These are phyloP conservation scores for Dryas integrifolia DNA, from an alignment of 331 rosid genomes.

Conservation along the genomic window DNA sequence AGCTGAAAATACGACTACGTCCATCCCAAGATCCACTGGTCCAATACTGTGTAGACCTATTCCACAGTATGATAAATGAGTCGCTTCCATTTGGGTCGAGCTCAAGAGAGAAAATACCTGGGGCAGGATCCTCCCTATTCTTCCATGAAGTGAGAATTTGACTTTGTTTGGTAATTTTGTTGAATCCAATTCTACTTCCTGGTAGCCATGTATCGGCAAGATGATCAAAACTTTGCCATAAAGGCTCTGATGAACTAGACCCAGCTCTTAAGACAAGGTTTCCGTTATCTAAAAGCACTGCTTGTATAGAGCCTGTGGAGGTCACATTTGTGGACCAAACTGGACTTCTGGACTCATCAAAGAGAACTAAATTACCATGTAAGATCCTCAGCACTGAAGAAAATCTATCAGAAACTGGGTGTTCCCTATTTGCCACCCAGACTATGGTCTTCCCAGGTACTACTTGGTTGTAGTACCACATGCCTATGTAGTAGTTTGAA, in stretches of 20 bases:
- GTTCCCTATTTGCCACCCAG: conserved; percentile 42
- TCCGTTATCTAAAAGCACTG: conserved; percentile 27
- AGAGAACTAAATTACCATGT: conserved; percentile 29
- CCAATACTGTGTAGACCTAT: not conserved
- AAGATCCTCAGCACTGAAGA: conserved; percentile 14
- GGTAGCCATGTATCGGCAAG: conserved; percentile 42
- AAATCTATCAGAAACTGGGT: conserved; percentile 17
- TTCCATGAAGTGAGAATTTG: conserved; percentile 38
- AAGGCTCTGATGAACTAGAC: conserved; percentile 15
- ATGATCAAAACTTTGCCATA: conserved; percentile 45
- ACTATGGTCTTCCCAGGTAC: conserved; percentile 20
- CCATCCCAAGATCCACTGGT: not conserved
- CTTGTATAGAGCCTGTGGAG: conserved; percentile 8
- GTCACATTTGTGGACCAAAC: conserved; percentile 27
- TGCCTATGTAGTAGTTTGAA: conserved; percentile 57
- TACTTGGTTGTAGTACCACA: conserved; percentile 43
- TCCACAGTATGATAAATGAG: conserved; percentile 30
- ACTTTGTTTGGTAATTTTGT: conserved; percentile 21
- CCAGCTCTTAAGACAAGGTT: conserved; percentile 30
- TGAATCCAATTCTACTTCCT: conserved; percentile 26
- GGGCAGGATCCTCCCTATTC: conserved; percentile 36
- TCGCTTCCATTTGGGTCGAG: conserved; percentile 2
- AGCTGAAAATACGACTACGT: not conserved
- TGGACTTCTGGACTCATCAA: not conserved
- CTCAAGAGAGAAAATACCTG: conserved; percentile 37